Evolutionary conservation across 73 alveolate genomes (phyloP).

Genomic region (Tetrahymena thermophila): DNA sequence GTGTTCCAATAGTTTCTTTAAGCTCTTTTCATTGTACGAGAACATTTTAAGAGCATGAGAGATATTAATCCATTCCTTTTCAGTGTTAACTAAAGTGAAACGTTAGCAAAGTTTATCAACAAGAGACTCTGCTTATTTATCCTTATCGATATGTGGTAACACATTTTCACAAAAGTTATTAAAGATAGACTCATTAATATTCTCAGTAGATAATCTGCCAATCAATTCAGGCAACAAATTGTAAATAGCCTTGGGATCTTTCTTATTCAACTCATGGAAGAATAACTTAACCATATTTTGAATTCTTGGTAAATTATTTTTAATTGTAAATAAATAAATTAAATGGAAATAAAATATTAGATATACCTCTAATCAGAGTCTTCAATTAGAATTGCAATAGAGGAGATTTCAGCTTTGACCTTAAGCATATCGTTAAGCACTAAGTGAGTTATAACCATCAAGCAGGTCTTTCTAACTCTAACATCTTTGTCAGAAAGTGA

Average conservation of each 20-base stretch:
- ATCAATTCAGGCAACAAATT: slow-evolving; percentile 83
- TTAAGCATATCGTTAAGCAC: slow-evolving; percentile 87
- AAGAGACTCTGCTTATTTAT: slow-evolving; percentile 71
- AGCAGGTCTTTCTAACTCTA: slow-evolving; percentile 72
- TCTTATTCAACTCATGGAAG: slow-evolving; percentile 75
- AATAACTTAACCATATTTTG: slow-evolving; percentile 38
- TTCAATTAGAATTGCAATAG: slow-evolving; percentile 69
- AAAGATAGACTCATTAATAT: slow-evolving; percentile 44
- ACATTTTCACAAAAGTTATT: slow-evolving; percentile 67
- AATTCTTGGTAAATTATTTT: slow-evolving; percentile 28
- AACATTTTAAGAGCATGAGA: slow-evolving; percentile 15
- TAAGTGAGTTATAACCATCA: slow-evolving; percentile 81
- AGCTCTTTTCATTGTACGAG: slow-evolving; percentile 7
- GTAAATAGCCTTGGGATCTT: slow-evolving; percentile 76
- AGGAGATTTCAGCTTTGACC: slow-evolving; percentile 83
- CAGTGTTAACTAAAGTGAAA: slow-evolving; percentile 41
- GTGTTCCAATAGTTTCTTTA: slow-evolving; percentile 4
- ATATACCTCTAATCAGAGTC: slow-evolving; percentile 46
- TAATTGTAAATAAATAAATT: too few relatives aligned
- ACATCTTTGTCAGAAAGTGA: slow-evolving; percentile 57
- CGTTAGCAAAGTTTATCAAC: slow-evolving; percentile 67
- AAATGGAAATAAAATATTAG: not conserved
- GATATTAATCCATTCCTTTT: slow-evolving; percentile 41
- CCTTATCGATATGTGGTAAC: slow-evolving; percentile 73
- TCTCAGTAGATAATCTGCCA: slow-evolving; percentile 60